These are phyloP conservation scores for Carallia pectinifolia DNA, from an alignment of 345 rosid species.

Conservation along the genomic window DNA sequence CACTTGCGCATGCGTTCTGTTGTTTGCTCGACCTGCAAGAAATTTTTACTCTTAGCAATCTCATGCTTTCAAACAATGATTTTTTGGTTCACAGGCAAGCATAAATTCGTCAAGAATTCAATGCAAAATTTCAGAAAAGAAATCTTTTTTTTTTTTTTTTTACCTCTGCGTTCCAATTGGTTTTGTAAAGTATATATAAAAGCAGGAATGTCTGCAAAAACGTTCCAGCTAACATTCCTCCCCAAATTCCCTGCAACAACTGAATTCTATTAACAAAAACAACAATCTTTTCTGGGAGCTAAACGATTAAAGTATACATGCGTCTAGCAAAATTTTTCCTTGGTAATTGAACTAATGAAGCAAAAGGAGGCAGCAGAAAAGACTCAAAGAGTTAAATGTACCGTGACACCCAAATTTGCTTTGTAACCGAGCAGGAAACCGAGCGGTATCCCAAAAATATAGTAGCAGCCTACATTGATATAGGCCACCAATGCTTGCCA, in stretches of 20 bases:
- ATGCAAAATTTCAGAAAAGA: background rate
- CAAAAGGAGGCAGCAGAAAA: background rate
- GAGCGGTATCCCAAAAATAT: slow-evolving; percentile 70
- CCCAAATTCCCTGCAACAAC: slow-evolving; percentile 61
- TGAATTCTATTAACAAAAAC: background rate
- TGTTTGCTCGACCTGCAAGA: slow-evolving; percentile 61
- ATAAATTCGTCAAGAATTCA: too few relatives aligned
- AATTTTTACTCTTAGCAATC: background rate
- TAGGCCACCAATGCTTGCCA: slow-evolving; percentile 89
- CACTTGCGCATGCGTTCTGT: slow-evolving; percentile 59
- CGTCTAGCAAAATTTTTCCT: too few relatives aligned
- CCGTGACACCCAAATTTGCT: slow-evolving; percentile 61
- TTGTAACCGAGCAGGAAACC: slow-evolving; percentile 72
- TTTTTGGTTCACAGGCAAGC: too few relatives aligned
- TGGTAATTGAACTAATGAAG: background rate
- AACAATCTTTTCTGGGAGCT: too few relatives aligned
- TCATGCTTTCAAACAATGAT: background rate
- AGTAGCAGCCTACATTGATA: slow-evolving; percentile 68
- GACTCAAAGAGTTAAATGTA: slow-evolving; percentile 9
- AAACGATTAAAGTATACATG: too few relatives aligned
- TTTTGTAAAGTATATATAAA: slow-evolving; percentile 49
- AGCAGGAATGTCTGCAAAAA: slow-evolving; percentile 69
- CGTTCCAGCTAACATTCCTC: slow-evolving; percentile 77
- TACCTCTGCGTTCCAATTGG: slow-evolving; percentile 87
- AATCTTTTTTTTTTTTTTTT: background rate